Percentiles rank a stretch among this genome's conserved stretches.
These are phyloP conservation scores for Nemania serpens DNA, from an alignment of 2,329 filamentous ascomycete species.

Conservation along the genomic window DNA sequence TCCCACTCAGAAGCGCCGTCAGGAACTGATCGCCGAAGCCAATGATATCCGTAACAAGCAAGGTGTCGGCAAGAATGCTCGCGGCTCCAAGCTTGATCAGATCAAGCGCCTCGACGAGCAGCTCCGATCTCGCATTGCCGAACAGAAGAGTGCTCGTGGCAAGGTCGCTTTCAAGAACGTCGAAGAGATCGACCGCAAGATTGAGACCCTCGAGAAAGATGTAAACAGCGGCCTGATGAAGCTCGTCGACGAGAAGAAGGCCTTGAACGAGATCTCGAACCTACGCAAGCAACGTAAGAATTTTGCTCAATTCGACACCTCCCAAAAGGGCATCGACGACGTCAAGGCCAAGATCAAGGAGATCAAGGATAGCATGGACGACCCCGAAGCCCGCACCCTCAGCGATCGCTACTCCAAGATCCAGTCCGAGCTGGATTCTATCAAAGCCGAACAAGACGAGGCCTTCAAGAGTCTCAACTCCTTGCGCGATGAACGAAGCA, in stretches of 20 bases:
- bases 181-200: slow-evolving; percentile 86
- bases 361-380: slow-evolving; percentile 86
- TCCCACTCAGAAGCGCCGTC: slow-evolving; percentile 78
- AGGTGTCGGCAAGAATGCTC: slow-evolving; percentile 81
- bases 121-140: slow-evolving; percentile 79
- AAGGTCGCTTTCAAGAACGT: slow-evolving; percentile 84
- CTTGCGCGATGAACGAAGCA: slow-evolving; percentile 83
- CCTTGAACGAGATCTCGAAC: slow-evolving; percentile 78
- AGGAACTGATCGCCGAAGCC: slow-evolving; percentile 82
- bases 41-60: slow-evolving; percentile 87
- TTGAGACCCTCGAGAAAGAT: slow-evolving; percentile 78
- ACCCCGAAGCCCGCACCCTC: slow-evolving; percentile 87
- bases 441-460: slow-evolving; percentile 91
- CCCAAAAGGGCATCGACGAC: slow-evolving; percentile 87
- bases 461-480: slow-evolving; percentile 85
- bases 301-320: slow-evolving; percentile 81
- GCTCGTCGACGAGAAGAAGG: slow-evolving; percentile 96
- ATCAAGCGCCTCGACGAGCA: slow-evolving; percentile 91
- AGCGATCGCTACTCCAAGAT: slow-evolving; percentile 85
- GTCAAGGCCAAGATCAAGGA: slow-evolving; percentile 86
- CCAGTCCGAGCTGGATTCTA: slow-evolving; percentile 82
- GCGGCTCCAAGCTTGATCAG: slow-evolving; percentile 79
- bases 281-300: slow-evolving; percentile 90
- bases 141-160: slow-evolving; percentile 84
- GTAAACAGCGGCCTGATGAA: slow-evolving; percentile 92